Evolutionary conservation across 179 eudicot species (phyloP).

Genomic region (Actinidia chinensis): DNA sequence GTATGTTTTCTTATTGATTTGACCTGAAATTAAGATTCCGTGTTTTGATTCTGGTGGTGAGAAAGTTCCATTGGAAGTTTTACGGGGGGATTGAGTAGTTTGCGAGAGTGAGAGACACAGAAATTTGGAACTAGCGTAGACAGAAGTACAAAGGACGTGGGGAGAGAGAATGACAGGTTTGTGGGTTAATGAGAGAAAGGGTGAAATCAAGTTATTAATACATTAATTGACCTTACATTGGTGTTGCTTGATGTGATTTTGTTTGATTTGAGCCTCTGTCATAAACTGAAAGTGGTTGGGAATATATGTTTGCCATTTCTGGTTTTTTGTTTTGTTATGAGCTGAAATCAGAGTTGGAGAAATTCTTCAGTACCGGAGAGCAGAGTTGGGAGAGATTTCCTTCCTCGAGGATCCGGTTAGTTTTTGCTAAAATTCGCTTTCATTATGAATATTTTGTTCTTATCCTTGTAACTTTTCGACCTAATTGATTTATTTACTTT

Average conservation of each 20-base stretch:
- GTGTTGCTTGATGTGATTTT: slow-evolving; percentile 3
- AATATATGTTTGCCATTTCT: background rate
- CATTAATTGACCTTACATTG: background rate
- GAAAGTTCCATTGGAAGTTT: background rate
- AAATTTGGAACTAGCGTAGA: background rate
- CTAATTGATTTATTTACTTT: background rate
- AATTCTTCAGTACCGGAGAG: slow-evolving; percentile 93
- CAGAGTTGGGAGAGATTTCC: slow-evolving; percentile 91
- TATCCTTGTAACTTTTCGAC: background rate
- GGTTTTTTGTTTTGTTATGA: slow-evolving; percentile 17
- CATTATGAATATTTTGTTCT: background rate
- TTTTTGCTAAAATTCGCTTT: background rate
- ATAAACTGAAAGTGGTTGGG: background rate
- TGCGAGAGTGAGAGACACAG: background rate
- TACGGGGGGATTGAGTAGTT: background rate
- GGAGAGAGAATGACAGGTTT: background rate
- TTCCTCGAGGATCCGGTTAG: slow-evolving; percentile 94
- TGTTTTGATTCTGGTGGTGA: background rate
- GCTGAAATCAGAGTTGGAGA: slow-evolving; percentile 76
- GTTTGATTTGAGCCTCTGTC: background rate
- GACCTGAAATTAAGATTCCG: background rate
- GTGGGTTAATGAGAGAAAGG: background rate
- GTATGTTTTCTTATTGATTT: too few species aligned
- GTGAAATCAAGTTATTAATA: background rate
- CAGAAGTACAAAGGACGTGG: background rate